A percentile compares a stretch with the other conserved stretches of the same genome.
Conservation (phyloP, 192 early-diverging fungal species). For the Gamsiella multidivaricata region DNA sequence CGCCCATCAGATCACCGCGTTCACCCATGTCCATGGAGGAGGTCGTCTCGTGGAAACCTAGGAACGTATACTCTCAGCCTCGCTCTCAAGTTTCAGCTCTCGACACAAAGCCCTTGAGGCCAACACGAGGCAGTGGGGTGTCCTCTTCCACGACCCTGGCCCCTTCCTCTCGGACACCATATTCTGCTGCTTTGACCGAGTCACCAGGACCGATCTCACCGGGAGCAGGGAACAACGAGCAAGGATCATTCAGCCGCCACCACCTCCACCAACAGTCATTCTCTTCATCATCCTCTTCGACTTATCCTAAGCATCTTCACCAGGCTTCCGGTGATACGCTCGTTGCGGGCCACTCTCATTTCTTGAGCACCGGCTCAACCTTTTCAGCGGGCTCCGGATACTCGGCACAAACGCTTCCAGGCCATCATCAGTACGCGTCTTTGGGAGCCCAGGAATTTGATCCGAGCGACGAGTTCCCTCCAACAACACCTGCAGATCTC, state of each 20-base stretch:
- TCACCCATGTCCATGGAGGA: conserved; percentile 24
- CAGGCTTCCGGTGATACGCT: conserved; percentile 32
- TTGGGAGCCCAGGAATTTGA: conserved; percentile 33
- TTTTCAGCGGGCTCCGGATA: conserved; percentile 18
- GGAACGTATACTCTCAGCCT: conserved; percentile 7
- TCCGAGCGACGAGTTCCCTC: conserved; percentile 34
- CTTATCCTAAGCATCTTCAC: conserved; percentile 15
- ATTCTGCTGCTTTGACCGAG: conserved; percentile 12
- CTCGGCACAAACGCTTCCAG: conserved; percentile 20
- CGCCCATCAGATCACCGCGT: conserved; percentile 3
- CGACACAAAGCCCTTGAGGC: conserved; percentile 16
- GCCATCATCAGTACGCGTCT: background rate
- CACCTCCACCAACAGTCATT: conserved; percentile 10
- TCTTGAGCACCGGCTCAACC: conserved; percentile 23
- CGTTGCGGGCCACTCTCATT: conserved; percentile 21
- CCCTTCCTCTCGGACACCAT: conserved; percentile 15
- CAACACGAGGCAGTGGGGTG: conserved; percentile 10
- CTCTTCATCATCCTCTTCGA: conserved; percentile 7
- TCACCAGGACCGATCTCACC: conserved; percentile 20
- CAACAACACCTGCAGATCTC: conserved; percentile 43
- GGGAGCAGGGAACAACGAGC: background rate
- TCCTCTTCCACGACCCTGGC: conserved; percentile 14
- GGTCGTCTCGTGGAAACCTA: conserved; percentile 32
- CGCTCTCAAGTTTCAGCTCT: conserved; percentile 13
- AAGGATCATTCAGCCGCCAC: background rate